phyloP scores from a whole-genome alignment of 768 basidiomycete genomes.

The Paxillus ammoniavirescens region DNA sequence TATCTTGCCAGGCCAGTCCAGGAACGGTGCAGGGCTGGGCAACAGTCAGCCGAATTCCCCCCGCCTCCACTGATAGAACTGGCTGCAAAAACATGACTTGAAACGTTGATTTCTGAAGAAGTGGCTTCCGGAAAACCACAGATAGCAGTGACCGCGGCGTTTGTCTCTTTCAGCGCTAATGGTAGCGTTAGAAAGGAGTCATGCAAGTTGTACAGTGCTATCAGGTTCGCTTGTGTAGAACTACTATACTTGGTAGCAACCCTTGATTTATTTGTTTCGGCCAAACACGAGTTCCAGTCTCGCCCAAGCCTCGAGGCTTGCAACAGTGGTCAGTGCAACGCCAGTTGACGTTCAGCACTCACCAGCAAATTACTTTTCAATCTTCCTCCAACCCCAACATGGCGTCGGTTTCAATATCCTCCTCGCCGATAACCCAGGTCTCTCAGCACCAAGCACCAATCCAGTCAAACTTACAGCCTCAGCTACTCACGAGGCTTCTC shows the following conservation, averaged over 20 bases:
- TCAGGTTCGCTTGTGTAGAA: too few species aligned
- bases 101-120: not conserved
- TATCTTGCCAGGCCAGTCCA: not conserved
- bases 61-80: not conserved
- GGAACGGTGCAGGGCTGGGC: not conserved
- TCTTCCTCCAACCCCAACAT: conserved; percentile 26
- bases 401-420: conserved; percentile 43
- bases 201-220: too few species aligned
- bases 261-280: conserved; percentile 23
- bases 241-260: not conserved
- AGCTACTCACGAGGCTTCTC: conserved; percentile 82
- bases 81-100: not conserved
- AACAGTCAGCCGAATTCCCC: not conserved
- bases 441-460: conserved; percentile 53
- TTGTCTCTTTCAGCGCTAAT: too few species aligned
- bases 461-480: conserved; percentile 76
- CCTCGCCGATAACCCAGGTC: conserved; percentile 56
- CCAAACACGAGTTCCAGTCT: conserved; percentile 25
- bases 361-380: conserved; percentile 6
- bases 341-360: conserved; percentile 9
- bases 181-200: too few species aligned
- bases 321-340: conserved; percentile 19
- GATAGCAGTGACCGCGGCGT: not conserved
- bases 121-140: not conserved
- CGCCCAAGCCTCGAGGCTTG: conserved; percentile 28